A percentile compares a stretch with the other conserved stretches of the same genome.
Evolutionary conservation across 2,329 filamentous ascomycete genomes (phyloP).

Genomic region (Beauveria varroae): DNA sequence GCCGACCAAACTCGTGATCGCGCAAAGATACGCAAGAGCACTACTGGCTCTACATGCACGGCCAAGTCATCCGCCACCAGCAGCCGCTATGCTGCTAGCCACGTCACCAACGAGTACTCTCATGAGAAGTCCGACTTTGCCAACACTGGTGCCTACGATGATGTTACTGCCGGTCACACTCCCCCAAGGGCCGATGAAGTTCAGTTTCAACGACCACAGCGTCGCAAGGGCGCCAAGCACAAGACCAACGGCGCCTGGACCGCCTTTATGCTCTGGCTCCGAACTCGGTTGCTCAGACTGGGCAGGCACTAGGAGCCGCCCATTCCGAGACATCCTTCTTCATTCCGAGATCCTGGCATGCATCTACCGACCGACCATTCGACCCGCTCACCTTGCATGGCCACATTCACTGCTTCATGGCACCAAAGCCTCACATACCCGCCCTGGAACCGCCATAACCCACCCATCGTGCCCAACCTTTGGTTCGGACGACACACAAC

Average conservation of each 20-base stretch:
- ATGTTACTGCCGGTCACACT: conserved; percentile 13
- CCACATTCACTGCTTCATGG: background rate
- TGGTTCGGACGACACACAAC: background rate
- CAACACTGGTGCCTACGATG: conserved; percentile 21
- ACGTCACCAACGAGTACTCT: conserved; percentile 19
- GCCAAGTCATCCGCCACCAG: conserved; percentile 25
- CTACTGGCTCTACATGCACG: conserved; percentile 24
- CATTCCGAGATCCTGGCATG: background rate
- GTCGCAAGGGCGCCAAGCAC: conserved; percentile 45
- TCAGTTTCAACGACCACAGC: conserved; percentile 34
- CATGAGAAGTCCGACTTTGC: conserved; percentile 32
- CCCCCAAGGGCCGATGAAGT: conserved; percentile 32
- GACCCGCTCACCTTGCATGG: background rate
- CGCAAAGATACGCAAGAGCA: conserved; percentile 34
- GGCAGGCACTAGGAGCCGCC: conserved; percentile 28
- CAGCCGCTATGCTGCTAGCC: conserved; percentile 17
- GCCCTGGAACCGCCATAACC: background rate
- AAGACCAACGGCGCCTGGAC: conserved; percentile 57
- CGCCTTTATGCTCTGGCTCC: conserved; percentile 55
- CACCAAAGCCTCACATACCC: background rate
- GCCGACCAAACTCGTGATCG: conserved; percentile 44
- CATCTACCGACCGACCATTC: background rate
- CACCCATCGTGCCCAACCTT: background rate
- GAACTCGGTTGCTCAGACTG: conserved; percentile 41
- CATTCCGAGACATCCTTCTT: background rate